These are phyloP conservation scores for Ustilago hordei DNA, from an alignment of 1,284 basidiomycete genomes.

Conservation along the genomic window DNA sequence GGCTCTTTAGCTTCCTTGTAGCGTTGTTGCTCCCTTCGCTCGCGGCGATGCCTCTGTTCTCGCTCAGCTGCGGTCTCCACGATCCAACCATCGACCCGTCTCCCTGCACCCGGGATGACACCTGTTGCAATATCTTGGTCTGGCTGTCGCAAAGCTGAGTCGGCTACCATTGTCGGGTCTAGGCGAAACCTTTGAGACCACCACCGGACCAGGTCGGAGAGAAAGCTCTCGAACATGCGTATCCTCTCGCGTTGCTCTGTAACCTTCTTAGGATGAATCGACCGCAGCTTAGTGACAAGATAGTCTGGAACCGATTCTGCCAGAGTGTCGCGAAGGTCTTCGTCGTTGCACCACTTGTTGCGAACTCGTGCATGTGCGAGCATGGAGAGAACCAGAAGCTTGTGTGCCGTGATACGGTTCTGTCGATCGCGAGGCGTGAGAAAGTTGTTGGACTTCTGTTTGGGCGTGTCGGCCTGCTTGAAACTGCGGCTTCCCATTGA, in stretches of 20 bases:
- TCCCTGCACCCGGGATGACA: slow-evolving; percentile 42
- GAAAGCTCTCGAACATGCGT: slow-evolving; percentile 66
- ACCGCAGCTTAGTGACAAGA: slow-evolving; percentile 59
- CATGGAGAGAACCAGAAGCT: slow-evolving; percentile 74
- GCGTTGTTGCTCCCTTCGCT: slow-evolving; percentile 35
- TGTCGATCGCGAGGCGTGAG: slow-evolving; percentile 65
- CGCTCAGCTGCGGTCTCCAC: slow-evolving; percentile 61
- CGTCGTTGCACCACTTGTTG: slow-evolving; percentile 87
- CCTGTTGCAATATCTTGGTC: slow-evolving; percentile 59
- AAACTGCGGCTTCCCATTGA: slow-evolving; percentile 28
- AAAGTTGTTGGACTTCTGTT: slow-evolving; percentile 47
- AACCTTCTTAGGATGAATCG: slow-evolving; percentile 65
- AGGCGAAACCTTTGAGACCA: slow-evolving; percentile 63
- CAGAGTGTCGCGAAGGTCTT: slow-evolving; percentile 76
- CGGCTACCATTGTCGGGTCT: slow-evolving; percentile 54
- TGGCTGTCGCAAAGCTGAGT: slow-evolving; percentile 64
- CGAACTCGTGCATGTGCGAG: slow-evolving; percentile 81
- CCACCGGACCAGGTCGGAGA: slow-evolving; percentile 64
- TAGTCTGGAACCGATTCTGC: slow-evolving; percentile 56
- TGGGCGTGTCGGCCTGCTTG: slow-evolving; percentile 30
- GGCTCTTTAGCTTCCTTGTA: slow-evolving; percentile 31
- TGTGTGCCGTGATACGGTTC: slow-evolving; percentile 63
- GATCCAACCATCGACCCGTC: slow-evolving; percentile 65
- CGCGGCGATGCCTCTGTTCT: slow-evolving; percentile 57
- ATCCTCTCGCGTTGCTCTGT: slow-evolving; percentile 65